Conservation (phyloP, 2,329 filamentous ascomycete genomes). For the Trichoderma semiorbis region DNA sequence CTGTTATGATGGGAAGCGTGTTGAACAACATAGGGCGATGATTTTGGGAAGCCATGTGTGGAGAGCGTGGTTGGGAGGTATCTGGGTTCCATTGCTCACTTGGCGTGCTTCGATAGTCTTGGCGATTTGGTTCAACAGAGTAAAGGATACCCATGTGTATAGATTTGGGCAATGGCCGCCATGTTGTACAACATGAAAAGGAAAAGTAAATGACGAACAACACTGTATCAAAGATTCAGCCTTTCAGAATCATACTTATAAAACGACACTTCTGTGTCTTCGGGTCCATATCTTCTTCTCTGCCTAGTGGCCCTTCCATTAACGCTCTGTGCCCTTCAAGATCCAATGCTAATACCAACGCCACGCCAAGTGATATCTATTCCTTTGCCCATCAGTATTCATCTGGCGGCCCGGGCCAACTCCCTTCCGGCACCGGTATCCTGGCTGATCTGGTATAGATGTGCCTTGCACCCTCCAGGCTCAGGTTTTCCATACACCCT, state of each 20-base stretch:
- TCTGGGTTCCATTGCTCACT: background rate
- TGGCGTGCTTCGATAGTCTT: background rate
- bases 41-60: background rate
- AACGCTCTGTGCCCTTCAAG: background rate
- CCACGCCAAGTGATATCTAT: background rate
- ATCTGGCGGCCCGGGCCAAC: constrained; percentile 24
- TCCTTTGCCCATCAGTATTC: background rate
- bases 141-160: background rate
- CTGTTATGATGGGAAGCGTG: constrained; percentile 89
- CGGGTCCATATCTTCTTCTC: background rate
- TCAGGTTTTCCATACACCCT: constrained; percentile 41
- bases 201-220: background rate
- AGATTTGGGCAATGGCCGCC: background rate
- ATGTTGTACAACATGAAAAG: background rate
- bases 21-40: constrained; percentile 53
- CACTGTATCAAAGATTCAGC: background rate
- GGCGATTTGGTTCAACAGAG: background rate
- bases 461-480: constrained; percentile 39
- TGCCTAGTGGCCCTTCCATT: background rate
- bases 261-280: background rate
- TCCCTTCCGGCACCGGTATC: constrained; percentile 40
- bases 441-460: constrained; percentile 46
- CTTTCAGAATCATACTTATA: background rate
- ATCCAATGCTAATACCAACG: background rate
- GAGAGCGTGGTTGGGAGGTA: background rate